phyloP scores from a whole-genome alignment of 2,329 filamentous ascomycete species.

The Ambrosiella xylebori region DNA sequence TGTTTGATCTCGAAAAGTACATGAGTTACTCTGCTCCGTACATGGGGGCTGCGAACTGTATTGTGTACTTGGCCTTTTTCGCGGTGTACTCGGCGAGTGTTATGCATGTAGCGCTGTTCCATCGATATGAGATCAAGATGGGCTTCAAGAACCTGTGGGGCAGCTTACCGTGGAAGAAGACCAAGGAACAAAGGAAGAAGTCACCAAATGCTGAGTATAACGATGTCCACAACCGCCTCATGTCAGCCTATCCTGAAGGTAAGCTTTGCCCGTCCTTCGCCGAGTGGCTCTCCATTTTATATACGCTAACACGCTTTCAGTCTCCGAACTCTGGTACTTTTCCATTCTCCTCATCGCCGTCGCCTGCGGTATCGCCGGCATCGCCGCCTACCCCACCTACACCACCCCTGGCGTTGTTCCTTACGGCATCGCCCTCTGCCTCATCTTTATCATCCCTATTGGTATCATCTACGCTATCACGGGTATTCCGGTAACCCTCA shows the following conservation, averaged over 20 bases:
- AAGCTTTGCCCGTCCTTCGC: too few species aligned
- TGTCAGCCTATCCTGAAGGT: conserved; percentile 21
- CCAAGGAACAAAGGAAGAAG: conserved; percentile 18
- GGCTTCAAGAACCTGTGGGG: not conserved
- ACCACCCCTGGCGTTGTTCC: conserved; percentile 34
- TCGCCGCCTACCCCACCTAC: conserved; percentile 32
- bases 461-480: conserved; percentile 38
- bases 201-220: not conserved
- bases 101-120: not conserved
- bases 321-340: conserved; percentile 39
- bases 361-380: conserved; percentile 29
- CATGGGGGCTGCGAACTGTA: not conserved
- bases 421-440: conserved; percentile 31
- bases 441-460: conserved; percentile 34
- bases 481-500: conserved; percentile 33
- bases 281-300: too few species aligned
- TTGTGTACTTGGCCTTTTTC: not conserved
- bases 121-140: not conserved
- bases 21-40: not conserved
- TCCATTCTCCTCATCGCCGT: conserved; percentile 26
- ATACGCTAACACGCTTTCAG: conserved; percentile 8
- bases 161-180: not conserved
- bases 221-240: conserved; percentile 20
- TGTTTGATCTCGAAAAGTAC: not conserved
- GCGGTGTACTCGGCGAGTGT: not conserved